Percentiles rank a stretch among this genome's conserved stretches.
phyloP scores from a whole-genome alignment of 2,329 filamentous ascomycete genomes.

The Pyricularia pennisetigena region DNA sequence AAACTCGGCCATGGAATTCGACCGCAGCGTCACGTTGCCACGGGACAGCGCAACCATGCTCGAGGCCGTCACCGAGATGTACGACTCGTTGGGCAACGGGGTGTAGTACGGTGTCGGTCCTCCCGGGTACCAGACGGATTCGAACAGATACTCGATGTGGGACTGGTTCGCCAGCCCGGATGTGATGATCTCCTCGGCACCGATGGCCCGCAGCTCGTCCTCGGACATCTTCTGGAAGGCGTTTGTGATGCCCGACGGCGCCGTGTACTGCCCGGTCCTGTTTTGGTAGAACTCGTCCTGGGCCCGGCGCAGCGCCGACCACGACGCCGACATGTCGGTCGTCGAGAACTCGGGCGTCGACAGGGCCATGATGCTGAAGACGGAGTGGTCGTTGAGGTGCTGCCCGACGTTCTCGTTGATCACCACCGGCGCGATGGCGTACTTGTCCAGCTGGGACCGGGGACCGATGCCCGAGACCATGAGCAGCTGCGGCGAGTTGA shows the following conservation, averaged over 20 bases:
- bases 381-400: slow-evolving; percentile 16
- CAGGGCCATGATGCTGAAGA: slow-evolving; percentile 18
- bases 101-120: slow-evolving; percentile 17
- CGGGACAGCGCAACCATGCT: slow-evolving; percentile 16
- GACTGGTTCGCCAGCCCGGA: slow-evolving; percentile 15
- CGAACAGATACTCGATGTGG: slow-evolving; percentile 18
- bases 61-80: slow-evolving; percentile 14
- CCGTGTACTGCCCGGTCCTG: slow-evolving; percentile 1
- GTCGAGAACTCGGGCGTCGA: slow-evolving; percentile 15
- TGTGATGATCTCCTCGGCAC: slow-evolving; percentile 10
- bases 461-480: slow-evolving; percentile 48
- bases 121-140: slow-evolving; percentile 17
- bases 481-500: slow-evolving; percentile 40
- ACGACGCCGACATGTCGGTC: slow-evolving; percentile 12
- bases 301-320: slow-evolving; percentile 10
- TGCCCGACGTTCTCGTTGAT: slow-evolving; percentile 53
- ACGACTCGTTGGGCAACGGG: slow-evolving; percentile 14
- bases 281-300: slow-evolving; percentile 12
- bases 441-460: slow-evolving; percentile 35
- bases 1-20: slow-evolving; percentile 13
- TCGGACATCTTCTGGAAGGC: slow-evolving; percentile 4
- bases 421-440: slow-evolving; percentile 42
- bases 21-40: slow-evolving; percentile 13
- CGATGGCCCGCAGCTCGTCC: slow-evolving; percentile 3
- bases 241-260: slow-evolving; percentile 5